These are phyloP conservation scores for Fusarium neocosmosporiellum DNA, from an alignment of 2,329 filamentous ascomycete species.

Conservation along the genomic window DNA sequence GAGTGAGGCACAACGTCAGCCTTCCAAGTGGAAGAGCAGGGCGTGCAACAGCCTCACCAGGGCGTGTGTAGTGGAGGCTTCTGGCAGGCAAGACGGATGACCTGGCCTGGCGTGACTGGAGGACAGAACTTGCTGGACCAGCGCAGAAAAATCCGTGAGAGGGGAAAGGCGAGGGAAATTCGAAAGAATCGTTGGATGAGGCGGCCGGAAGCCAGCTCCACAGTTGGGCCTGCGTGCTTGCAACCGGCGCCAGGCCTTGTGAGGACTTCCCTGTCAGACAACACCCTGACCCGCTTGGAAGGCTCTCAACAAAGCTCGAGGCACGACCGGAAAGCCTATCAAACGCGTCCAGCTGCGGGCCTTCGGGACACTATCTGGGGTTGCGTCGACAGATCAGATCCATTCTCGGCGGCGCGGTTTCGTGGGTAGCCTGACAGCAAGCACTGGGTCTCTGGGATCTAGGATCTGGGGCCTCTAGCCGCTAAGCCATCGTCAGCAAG, in stretches of 20 bases:
- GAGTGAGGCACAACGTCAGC: conserved; percentile 6
- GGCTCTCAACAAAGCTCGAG: conserved; percentile 32
- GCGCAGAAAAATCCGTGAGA: conserved; percentile 13
- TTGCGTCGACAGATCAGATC: conserved; percentile 45
- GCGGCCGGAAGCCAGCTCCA: conserved; percentile 42
- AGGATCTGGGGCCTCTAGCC: conserved; percentile 28
- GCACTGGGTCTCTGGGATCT: conserved; percentile 36
- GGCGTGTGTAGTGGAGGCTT: conserved; percentile 17
- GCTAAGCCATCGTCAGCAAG: conserved; percentile 22
- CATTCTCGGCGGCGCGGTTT: conserved; percentile 44
- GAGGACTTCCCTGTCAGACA: conserved; percentile 41
- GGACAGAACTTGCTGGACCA: conserved; percentile 18
- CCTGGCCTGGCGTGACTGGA: conserved; percentile 34
- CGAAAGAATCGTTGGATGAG: conserved; percentile 40
- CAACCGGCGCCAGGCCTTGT: conserved; percentile 36
- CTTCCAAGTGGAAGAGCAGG: not conserved
- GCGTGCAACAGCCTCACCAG: conserved; percentile 25
- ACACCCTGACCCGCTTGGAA: conserved; percentile 26
- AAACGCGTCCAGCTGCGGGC: conserved; percentile 31
- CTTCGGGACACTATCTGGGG: conserved; percentile 42
- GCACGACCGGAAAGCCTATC: conserved; percentile 4
- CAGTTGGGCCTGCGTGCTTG: conserved; percentile 53
- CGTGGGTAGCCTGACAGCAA: conserved; percentile 35
- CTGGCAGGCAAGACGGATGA: conserved; percentile 18
- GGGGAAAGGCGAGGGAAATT: conserved; percentile 26